Conservation (phyloP, 805 yeast species). For the Yamadazyma sp. region DNA sequence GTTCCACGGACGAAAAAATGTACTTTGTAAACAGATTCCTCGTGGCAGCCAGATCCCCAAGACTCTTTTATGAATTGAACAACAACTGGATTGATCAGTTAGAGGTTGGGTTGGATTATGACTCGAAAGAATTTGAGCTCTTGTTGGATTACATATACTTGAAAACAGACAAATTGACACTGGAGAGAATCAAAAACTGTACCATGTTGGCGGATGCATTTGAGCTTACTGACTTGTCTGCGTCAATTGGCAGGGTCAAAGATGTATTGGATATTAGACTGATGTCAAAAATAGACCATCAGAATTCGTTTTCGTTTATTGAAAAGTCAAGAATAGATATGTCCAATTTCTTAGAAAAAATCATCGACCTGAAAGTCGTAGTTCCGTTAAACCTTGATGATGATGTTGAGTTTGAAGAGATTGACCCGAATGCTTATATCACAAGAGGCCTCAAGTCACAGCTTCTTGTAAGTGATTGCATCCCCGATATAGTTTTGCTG, state of each 20-base stretch:
- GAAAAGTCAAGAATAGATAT: slow-evolving; percentile 37
- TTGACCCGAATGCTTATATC: slow-evolving; percentile 20
- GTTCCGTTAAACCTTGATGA: slow-evolving; percentile 18
- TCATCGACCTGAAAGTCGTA: slow-evolving; percentile 21
- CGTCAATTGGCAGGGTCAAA: slow-evolving; percentile 29
- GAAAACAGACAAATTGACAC: slow-evolving; percentile 30
- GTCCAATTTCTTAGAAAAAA: slow-evolving; percentile 25
- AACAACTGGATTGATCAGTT: slow-evolving; percentile 12
- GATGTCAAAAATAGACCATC: slow-evolving; percentile 30
- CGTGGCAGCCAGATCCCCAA: slow-evolving; percentile 36
- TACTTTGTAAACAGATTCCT: slow-evolving; percentile 29
- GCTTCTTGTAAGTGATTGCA: slow-evolving; percentile 21
- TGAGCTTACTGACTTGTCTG: slow-evolving; percentile 35
- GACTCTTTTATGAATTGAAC: slow-evolving; percentile 22
- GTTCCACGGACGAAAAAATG: slow-evolving; percentile 29
- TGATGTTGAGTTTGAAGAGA: slow-evolving; percentile 33
- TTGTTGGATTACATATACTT: slow-evolving; percentile 32
- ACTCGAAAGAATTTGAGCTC: slow-evolving; percentile 21
- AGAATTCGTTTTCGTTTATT: slow-evolving; percentile 29
- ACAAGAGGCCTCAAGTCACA: slow-evolving; percentile 20
- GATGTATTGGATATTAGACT: slow-evolving; percentile 21
- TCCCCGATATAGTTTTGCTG: slow-evolving; percentile 51
- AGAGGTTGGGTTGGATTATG: slow-evolving; percentile 16
- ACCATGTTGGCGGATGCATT: slow-evolving; percentile 27
- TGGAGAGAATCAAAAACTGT: slow-evolving; percentile 16